These are phyloP conservation scores for Hemileccinum rubropunctum DNA, from an alignment of 768 basidiomycete species.

Conservation along the genomic window DNA sequence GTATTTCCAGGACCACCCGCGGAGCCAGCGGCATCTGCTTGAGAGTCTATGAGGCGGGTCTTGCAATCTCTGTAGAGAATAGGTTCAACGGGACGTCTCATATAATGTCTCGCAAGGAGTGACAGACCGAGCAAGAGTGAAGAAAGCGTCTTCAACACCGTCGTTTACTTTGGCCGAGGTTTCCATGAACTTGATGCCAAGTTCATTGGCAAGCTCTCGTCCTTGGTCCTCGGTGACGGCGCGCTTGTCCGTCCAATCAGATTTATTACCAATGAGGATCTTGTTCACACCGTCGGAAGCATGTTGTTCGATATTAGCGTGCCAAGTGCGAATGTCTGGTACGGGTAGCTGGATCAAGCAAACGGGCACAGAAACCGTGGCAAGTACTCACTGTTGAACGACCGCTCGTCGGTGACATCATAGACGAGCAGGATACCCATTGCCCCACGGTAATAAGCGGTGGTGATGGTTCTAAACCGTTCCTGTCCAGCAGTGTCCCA, in stretches of 20 bases:
- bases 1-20: constrained; percentile 35
- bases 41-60: constrained; percentile 92
- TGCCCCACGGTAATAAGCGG: constrained; percentile 98
- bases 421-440: constrained; percentile 99
- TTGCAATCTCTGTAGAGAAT: constrained; percentile 81
- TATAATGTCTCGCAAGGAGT: neutral
- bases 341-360: neutral
- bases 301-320: constrained; percentile 96
- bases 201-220: constrained; percentile 85
- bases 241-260: constrained; percentile 96
- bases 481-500: constrained; percentile 99
- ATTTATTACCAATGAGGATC: constrained; percentile 98
- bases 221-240: constrained; percentile 92
- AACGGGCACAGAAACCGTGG: constrained; percentile 15
- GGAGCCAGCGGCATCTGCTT: constrained; percentile 57
- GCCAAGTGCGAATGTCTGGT: constrained; percentile 97
- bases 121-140: constrained; percentile 87
- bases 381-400: constrained; percentile 85
- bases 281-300: constrained; percentile 99
- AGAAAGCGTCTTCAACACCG: constrained; percentile 98
- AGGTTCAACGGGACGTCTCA: neutral
- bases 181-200: constrained; percentile 97
- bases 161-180: constrained; percentile 97
- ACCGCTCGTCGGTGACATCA: constrained; percentile 92
- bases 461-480: constrained; percentile 97